A percentile compares a stretch with the other conserved stretches of the same genome.
Evolutionary conservation across 1,284 basidiomycete genomes (phyloP).

Genomic region (Rhizoctonia solani): DNA sequence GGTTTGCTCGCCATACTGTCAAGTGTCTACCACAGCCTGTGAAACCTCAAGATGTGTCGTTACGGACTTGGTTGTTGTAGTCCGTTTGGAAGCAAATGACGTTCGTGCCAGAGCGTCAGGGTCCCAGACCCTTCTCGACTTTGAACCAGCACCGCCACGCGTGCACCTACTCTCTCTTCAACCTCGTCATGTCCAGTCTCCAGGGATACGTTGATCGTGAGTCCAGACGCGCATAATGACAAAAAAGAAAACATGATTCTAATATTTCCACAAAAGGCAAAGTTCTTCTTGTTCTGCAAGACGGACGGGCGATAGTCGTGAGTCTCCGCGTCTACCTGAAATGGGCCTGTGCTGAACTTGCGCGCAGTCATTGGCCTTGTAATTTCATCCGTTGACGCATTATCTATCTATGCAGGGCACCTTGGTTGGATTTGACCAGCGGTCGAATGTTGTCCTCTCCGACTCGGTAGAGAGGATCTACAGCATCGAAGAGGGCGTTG

Average conservation of each 20-base stretch:
- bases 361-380: conserved; percentile 25
- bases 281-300: conserved; percentile 87
- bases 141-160: conserved; percentile 9
- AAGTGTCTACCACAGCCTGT: not conserved
- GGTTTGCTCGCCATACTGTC: conserved; percentile 7
- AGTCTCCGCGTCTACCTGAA: conserved; percentile 44
- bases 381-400: conserved; percentile 19
- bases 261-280: conserved; percentile 55
- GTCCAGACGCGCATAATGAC: conserved; percentile 42
- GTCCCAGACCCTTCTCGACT: not conserved
- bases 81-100: conserved; percentile 26
- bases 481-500: conserved; percentile 86
- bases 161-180: not conserved
- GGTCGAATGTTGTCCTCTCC: conserved; percentile 90
- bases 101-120: not conserved
- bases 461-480: conserved; percentile 91
- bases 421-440: conserved; percentile 89
- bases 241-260: conserved; percentile 22
- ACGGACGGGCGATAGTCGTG: conserved; percentile 86
- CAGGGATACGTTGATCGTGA: conserved; percentile 83
- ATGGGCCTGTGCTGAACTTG: conserved; percentile 6
- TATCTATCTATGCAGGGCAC: conserved; percentile 61
- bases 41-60: not conserved
- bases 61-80: not conserved
- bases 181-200: conserved; percentile 68